phyloP scores from a whole-genome alignment of 208 protist genomes.

The Trypanosoma avium region DNA sequence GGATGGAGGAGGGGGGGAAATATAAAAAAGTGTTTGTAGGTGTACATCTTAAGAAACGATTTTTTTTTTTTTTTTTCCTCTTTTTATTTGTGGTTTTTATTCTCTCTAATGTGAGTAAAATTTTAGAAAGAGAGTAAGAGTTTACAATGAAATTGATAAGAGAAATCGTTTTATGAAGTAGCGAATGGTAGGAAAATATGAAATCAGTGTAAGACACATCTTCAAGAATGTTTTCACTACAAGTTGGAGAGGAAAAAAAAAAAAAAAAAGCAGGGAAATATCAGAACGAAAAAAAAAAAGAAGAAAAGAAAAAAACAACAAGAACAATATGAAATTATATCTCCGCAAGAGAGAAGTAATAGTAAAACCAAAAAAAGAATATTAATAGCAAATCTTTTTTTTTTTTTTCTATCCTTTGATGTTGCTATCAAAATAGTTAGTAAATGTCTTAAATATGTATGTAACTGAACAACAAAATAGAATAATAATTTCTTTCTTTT shows the following conservation, averaged over 20 bases:
- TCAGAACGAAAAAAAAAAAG: neutral
- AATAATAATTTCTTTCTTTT: conserved; percentile 2
- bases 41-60: neutral
- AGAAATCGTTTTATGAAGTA: conserved; percentile 11
- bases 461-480: no score
- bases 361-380: no score
- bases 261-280: neutral
- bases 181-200: conserved; percentile 10
- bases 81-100: no score
- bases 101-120: conserved; percentile 8
- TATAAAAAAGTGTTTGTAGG: conserved; percentile 13
- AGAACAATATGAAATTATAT: no score
- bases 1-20: no score
- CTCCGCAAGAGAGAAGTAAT: no score
- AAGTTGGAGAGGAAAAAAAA: neutral
- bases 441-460: no score
- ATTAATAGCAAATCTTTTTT: no score
- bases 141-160: conserved; percentile 27
- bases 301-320: conserved; percentile 13
- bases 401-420: no score
- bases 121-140: conserved; percentile 29
- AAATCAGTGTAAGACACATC: neutral
- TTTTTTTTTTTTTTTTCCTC: conserved; percentile 25
- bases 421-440: no score
- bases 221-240: neutral